Evolutionary conservation across 1,139 yeast genomes (phyloP), one percentile per base, ranked within the genome.

Genomic region (Blastobotrys buckinghamii): DNA sequence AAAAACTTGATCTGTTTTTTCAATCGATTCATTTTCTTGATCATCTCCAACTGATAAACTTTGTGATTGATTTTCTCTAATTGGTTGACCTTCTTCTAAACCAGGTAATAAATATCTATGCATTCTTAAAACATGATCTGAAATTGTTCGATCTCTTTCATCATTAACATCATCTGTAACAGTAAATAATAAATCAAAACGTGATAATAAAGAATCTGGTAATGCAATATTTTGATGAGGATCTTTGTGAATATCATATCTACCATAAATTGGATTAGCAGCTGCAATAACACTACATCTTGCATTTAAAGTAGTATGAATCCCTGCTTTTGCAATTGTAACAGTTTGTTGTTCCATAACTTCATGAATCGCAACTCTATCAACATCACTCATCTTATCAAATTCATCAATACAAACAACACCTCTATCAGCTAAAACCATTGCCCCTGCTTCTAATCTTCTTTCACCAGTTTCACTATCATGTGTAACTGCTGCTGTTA

Each of bases 281-380:
- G 99, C 99, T 0, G 98, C 98, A 59, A 94, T 79, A 19, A 92
- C 98, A 37, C 96, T 85, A 72, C 98, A 92, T 60, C 99, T 80
- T 15, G 99, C 98, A 66, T 92, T 92, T 59, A 92, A 76, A 6
- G 97, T 84, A 1, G 98, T 90, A 65, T 92, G 97, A 58, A 92
- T 92, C 58, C 99, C 99, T 1, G 98, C 98, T 67, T 92, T 94
- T 44, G 98, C 96, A 65, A 92, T 90, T 1, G 98, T 92, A 29
- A 92, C 97, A 0, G 99, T 92, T 67, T 94, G 99, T 70, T 92
- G 98, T 72, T 92, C 98, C 98, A 92, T 94, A 45, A 92, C 98
- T 77, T 92, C 99, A 70, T 92, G 99, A 62, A 92, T 92, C 1
- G 98, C 97, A 47, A 92, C 98, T 67, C 98, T 79, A 70, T 92